A percentile compares a stretch with the other conserved stretches of the same genome.
Evolutionary conservation across 306 rosid species (phyloP).

Genomic region (Vigna unguiculata): DNA sequence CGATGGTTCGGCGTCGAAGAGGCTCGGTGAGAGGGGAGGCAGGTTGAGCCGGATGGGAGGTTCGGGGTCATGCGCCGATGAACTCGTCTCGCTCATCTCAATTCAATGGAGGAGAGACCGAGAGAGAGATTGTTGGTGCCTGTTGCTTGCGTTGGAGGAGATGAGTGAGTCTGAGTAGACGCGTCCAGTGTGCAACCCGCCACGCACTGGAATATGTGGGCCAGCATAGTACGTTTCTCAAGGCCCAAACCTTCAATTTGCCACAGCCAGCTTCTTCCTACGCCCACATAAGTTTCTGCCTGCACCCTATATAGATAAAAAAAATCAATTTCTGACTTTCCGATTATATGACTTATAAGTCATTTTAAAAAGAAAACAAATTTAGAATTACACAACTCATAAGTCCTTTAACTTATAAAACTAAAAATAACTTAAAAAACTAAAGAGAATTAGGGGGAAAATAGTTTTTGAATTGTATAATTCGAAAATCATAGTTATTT

Average conservation of each 20-base stretch:
- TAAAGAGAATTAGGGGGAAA: too few relatives aligned
- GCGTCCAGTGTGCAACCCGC: background rate
- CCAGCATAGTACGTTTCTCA: background rate
- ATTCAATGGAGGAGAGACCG: background rate
- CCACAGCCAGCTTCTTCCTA: background rate
- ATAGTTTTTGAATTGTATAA: too few relatives aligned
- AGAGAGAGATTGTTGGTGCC: background rate
- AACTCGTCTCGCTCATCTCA: constrained; percentile 37
- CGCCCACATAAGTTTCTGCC: too few relatives aligned
- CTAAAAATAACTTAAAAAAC: too few relatives aligned
- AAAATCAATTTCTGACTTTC: too few relatives aligned
- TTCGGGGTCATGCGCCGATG: constrained; percentile 17
- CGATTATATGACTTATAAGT: too few relatives aligned
- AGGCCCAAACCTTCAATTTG: constrained; percentile 20
- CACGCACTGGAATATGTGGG: constrained; percentile 7
- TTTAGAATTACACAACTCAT: too few relatives aligned
- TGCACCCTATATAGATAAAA: too few relatives aligned
- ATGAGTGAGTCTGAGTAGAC: background rate
- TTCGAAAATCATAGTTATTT: too few relatives aligned
- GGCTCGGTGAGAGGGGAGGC: constrained; percentile 58
- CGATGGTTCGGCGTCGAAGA: constrained; percentile 45
- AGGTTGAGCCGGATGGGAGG: constrained; percentile 52
- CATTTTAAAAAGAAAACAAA: too few relatives aligned
- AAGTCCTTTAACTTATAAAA: too few relatives aligned
- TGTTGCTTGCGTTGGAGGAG: constrained; percentile 18